Base-by-base conservation (phyloP, 2,329 filamentous ascomycete species). In the Cadophora sp. region DNA sequence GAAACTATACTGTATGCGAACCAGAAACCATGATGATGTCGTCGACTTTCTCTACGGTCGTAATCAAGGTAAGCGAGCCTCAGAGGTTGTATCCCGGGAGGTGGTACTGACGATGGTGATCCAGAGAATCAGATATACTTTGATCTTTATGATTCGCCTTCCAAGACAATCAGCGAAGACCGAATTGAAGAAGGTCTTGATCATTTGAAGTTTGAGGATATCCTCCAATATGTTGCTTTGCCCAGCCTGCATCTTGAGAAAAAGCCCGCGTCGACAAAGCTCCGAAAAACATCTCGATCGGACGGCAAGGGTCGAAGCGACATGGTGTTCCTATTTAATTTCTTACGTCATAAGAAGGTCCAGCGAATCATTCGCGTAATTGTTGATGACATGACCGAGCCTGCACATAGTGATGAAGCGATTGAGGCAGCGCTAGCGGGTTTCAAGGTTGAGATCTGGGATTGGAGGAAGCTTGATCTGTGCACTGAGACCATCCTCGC, bases 401-500 rank as follows among this genome's bases (percentile, higher is more conserved):
- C 68, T 0, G 50, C 73, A 4, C 77, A 79, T 55, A 75, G 74
- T 41, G 74, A 79, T 51, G 70, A 75, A 50, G 72, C 71, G 1
- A 79, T 79, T 39, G 74, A 75, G 45, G 64, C 72, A 16, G 64
- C 71, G 0, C 66, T 78, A 9, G 64, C 70, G 13, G 60, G 56
- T 0, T 72, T 78, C 45, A 66, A 71, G 13, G 71, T 79, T 11
- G 74, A 77, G 64, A 68, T 70, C 1, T 75, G 73, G 64, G 72
- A 78, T 41, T 79, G 77, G 77, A 71, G 67, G 5, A 76, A 75
- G 65, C 53, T 66, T 2, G 77, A 79, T 58, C 59, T 79, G 1
- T 74, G 71, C 56, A 73, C 71, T 1, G 71, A 75, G 9, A 70
- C 72, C 2, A 73, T 78, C 8, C 65, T 60, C 4, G 62, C 64